These are phyloP conservation scores for Phytopythium boreale DNA, from an alignment of 352 stramenopile species.

Conservation along the genomic window DNA sequence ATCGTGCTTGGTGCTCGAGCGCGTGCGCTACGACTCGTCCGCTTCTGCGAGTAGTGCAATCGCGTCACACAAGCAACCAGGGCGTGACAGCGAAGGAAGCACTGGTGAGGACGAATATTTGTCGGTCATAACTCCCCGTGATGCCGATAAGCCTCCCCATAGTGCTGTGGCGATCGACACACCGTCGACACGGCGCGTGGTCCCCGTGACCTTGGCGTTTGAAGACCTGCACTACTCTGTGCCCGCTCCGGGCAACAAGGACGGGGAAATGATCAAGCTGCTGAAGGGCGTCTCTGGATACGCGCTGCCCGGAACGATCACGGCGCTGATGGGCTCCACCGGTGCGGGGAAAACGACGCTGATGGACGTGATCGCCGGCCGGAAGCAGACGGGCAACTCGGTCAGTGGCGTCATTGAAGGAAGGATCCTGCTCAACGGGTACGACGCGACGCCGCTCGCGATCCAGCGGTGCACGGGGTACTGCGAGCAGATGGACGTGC, in stretches of 20 bases:
- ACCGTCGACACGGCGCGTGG: background rate
- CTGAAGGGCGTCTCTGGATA: conserved; percentile 63
- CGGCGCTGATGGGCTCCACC: conserved; percentile 82
- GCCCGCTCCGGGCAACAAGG: background rate
- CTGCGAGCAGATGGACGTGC: conserved; percentile 79
- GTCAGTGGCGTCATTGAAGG: conserved; percentile 4
- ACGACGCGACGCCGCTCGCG: conserved; percentile 12
- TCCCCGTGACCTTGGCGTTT: background rate
- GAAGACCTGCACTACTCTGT: conserved; percentile 6
- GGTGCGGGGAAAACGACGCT: conserved; percentile 77
- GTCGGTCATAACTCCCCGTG: background rate
- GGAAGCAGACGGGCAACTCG: conserved; percentile 39
- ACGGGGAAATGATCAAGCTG: conserved; percentile 17
- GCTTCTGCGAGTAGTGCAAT: background rate
- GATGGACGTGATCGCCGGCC: conserved; percentile 87
- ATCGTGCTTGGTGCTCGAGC: conserved; percentile 20
- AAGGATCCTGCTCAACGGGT: conserved; percentile 29
- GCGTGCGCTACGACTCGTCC: conserved; percentile 21
- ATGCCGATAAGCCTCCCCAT: background rate
- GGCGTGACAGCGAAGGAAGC: background rate
- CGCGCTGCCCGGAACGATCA: conserved; percentile 65
- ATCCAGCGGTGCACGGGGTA: conserved; percentile 34
- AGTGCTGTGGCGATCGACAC: background rate
- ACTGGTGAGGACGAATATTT: background rate
- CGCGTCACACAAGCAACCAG: background rate